Evolutionary conservation across 208 protist species (phyloP), one percentile per base, ranked within the genome.

Genomic region (Crithidia expoeki): DNA sequence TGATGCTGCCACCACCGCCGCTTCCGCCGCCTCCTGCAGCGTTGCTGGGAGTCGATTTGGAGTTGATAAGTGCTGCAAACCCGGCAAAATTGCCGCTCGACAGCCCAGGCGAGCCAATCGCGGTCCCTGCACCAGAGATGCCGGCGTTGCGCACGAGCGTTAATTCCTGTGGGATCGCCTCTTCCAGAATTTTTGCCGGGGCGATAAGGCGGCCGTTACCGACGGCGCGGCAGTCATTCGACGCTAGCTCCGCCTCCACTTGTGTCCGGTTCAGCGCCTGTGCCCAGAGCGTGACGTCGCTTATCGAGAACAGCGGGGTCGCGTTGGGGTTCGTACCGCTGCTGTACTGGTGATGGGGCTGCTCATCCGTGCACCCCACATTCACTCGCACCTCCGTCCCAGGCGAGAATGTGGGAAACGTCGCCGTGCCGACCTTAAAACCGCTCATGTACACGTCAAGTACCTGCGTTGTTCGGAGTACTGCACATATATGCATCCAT

Each of bases 391-490:
- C 85, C 53, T 85, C 84, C 0, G 82, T 72, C 17, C 78, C 77
- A 9, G 84, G 65, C 12, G 61, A 46, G 51, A 89, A 87, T 72
- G 83, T 89, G 0, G 78, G 83, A 27, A 87, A 70, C 21, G 75
- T 27, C 23, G 81, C 73, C 2, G 65, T 67, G 40, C 91, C 91
- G 34, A 92, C 74, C 62, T 81, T 79, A 62, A 81, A 81, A 50
- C 81, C 91, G 59, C 91, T 88, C 46, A 96, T 52, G 71, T 87
- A 96, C 7, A 93, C 73, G 46, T 77, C 87, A 4, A 88, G 28
- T 14, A 82, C 83, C 44, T 86, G 74, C 21, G 73, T 70, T 2
- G 68, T 51, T 38, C 74, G 69, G 61, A 96, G 70, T 10, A 92
- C 85, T n/a, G 88, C 66, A 47, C 78, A 80, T 28, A 93, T 62